Percentiles rank a stretch among this genome's conserved stretches.
These are phyloP conservation scores for Cryptomeria japonica DNA, from an alignment of 75 land plant species.

Conservation along the genomic window DNA sequence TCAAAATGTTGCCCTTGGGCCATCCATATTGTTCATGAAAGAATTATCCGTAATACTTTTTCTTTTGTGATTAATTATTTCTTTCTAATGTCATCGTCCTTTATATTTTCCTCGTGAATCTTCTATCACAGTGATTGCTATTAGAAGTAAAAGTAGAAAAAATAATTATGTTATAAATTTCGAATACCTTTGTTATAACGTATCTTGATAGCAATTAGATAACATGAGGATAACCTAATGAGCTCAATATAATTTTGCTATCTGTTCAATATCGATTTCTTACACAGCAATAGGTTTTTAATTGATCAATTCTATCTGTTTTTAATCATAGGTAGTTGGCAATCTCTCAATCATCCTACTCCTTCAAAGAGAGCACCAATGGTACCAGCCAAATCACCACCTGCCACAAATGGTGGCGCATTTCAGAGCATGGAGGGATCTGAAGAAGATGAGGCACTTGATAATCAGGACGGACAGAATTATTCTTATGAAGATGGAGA, in stretches of 20 bases:
- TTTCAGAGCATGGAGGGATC: slow-evolving; percentile 91
- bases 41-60: neutral
- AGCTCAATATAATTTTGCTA: neutral
- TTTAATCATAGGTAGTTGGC: neutral
- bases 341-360: neutral
- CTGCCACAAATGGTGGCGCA: slow-evolving; percentile 66
- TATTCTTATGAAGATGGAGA: slow-evolving; percentile 46
- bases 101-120: neutral
- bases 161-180: neutral
- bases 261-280: neutral
- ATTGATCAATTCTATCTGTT: neutral
- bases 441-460: slow-evolving; percentile 67
- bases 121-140: neutral
- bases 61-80: neutral
- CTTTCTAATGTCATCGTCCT: neutral
- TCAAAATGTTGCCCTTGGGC: neutral
- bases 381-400: slow-evolving; percentile 83
- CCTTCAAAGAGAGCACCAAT: neutral
- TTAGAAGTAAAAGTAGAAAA: neutral
- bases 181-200: neutral
- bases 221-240: neutral
- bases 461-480: slow-evolving; percentile 38
- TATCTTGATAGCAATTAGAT: neutral
- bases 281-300: neutral
- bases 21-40: neutral